Evolutionary conservation across 352 stramenopile genomes (phyloP), one percentile per base, ranked within the genome.

Genomic region (Pythium guiyangense): DNA sequence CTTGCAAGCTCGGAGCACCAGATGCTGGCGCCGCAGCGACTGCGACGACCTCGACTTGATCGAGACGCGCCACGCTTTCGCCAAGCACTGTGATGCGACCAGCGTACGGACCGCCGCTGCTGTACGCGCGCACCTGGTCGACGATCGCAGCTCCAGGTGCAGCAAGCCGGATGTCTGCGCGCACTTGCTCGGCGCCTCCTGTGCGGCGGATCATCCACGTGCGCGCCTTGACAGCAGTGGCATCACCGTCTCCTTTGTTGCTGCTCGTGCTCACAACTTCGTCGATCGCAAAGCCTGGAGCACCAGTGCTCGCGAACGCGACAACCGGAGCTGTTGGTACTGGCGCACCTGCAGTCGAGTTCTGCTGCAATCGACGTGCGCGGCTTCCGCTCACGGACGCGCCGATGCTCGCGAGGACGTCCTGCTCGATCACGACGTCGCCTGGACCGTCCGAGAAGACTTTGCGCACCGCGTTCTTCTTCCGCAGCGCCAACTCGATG

Each of bases 391-490:
- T 43, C 39, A n/a, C 14, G 4, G 39, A 17, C 39, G 39, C 39
- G 39, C n/a, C 39, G 39, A 15, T n/a, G 39, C 39, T 43, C 34
- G 34, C 34, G 14, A 54, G 34, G 12, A 54, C 49, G 20, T 34
- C 22, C 9, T 54, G 27, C 27, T 26, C 49, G 17, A 54, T 22
- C 34, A 54, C 34, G 34, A 54, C 34, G 12, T 54, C 49, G 34
- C 49, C 34, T 14, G 49, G 34, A 26, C 49, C 49, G 6, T 22
- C 34, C 8, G 49, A 54, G 31, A 54, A 46, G 31, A 54, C 31
- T 27, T 54, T 54, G 49, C 22, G 34, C 49, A 54, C 49, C 49
- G 49, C 27, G 34, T 43, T 46, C n/a, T 35, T 54, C n/a, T 31
- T 31, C 18, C 34, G 49, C 20, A 54, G 49, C 22, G 15, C 27